Percentiles rank a stretch among this genome's conserved stretches.
These are phyloP conservation scores for Tricholoma saponaceum DNA, from an alignment of 768 basidiomycete genomes.

Conservation along the genomic window DNA sequence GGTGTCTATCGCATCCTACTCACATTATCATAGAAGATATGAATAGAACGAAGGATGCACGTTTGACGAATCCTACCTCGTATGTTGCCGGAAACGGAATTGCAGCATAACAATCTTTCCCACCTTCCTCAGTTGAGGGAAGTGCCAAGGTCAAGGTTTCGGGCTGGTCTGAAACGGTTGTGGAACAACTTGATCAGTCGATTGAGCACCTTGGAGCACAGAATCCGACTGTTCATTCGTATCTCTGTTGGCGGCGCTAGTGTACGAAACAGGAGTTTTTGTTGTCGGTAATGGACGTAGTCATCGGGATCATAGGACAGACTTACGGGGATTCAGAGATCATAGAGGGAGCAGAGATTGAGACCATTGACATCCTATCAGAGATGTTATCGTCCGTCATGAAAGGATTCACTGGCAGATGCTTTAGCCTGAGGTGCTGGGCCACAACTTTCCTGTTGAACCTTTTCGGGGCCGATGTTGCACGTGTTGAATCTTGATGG, in stretches of 20 bases:
- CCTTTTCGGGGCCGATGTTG: too few species aligned
- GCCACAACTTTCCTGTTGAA: too few species aligned
- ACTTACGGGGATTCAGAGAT: too few species aligned
- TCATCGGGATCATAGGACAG: too few species aligned
- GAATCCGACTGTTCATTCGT: not conserved
- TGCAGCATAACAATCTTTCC: slow-evolving; percentile 6
- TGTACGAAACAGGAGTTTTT: not conserved
- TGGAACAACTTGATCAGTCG: not conserved
- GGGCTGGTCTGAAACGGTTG: not conserved
- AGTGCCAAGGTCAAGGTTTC: slow-evolving; percentile 5
- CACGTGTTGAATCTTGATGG: too few species aligned
- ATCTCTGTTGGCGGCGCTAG: not conserved
- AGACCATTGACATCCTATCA: too few species aligned
- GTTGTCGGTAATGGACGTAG: not conserved
- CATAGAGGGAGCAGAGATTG: too few species aligned
- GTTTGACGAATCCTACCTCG: too few species aligned
- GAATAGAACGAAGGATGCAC: too few species aligned
- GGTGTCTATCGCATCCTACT: slow-evolving; percentile 1
- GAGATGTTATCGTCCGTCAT: too few species aligned
- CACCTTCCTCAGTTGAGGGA: not conserved
- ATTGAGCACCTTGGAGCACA: not conserved
- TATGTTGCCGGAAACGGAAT: slow-evolving; percentile 14
- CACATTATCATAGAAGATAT: not conserved
- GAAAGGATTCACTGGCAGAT: too few species aligned
- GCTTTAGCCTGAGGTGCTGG: too few species aligned